Conservation (phyloP, 768 basidiomycete species). For the Russula virescens region DNA sequence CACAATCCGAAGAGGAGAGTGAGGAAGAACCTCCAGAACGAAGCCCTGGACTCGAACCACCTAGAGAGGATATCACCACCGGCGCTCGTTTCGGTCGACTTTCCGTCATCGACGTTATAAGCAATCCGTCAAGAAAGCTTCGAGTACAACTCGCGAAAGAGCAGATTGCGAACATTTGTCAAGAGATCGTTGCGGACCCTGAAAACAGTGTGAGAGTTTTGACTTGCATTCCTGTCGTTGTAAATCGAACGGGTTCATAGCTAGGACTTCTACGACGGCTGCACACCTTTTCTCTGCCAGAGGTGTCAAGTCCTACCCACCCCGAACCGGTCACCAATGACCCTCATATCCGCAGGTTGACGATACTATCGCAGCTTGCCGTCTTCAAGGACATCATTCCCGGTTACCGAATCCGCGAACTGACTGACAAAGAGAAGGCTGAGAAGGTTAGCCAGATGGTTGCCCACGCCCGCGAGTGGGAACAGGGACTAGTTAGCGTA, state of each 20-base stretch:
- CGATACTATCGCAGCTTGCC: slow-evolving; percentile 84
- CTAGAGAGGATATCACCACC: slow-evolving; percentile 67
- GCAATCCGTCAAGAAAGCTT: slow-evolving; percentile 55
- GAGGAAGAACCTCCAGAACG: slow-evolving; percentile 32
- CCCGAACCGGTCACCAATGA: slow-evolving; percentile 75
- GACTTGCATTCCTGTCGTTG: neutral
- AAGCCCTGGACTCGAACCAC: slow-evolving; percentile 27
- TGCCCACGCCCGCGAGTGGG: slow-evolving; percentile 84
- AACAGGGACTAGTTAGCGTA: slow-evolving; percentile 82
- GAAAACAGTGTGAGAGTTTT: slow-evolving; percentile 76
- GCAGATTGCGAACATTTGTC: slow-evolving; percentile 89
- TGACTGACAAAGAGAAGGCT: slow-evolving; percentile 85
- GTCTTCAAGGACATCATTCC: slow-evolving; percentile 97
- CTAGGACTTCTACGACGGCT: slow-evolving; percentile 84
- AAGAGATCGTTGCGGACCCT: slow-evolving; percentile 90
- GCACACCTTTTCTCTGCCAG: slow-evolving; percentile 79
- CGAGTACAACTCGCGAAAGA: slow-evolving; percentile 80
- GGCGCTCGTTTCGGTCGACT: slow-evolving; percentile 85
- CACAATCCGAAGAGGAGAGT: slow-evolving; percentile 31
- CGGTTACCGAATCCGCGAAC: slow-evolving; percentile 86
- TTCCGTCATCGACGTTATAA: slow-evolving; percentile 67
- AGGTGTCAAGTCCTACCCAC: slow-evolving; percentile 63
- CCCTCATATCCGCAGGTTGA: slow-evolving; percentile 74
- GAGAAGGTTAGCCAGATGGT: slow-evolving; percentile 96
- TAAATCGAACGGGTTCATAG: slow-evolving; percentile 37